A percentile compares a stretch with the other conserved stretches of the same genome.
Conservation (phyloP, 2,329 filamentous ascomycete genomes). For the Penicillium sp. region DNA sequence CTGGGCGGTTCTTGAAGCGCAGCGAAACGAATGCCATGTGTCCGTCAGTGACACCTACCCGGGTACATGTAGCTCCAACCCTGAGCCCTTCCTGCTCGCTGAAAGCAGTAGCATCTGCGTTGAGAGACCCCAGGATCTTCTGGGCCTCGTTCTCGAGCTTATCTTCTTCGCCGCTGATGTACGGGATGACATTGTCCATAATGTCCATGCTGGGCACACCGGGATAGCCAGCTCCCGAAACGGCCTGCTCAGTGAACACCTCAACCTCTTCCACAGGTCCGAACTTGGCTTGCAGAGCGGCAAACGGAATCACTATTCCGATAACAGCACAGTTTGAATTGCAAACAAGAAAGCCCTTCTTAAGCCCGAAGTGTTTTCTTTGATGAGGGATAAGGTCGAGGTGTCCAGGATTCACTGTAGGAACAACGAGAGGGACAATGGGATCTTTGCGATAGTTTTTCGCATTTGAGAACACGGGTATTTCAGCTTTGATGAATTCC, state of each 20-base stretch:
- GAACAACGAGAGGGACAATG: slow-evolving; percentile 88
- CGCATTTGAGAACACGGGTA: slow-evolving; percentile 95
- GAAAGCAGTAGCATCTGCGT: slow-evolving; percentile 73
- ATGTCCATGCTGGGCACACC: slow-evolving; percentile 88
- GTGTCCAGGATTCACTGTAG: slow-evolving; percentile 90
- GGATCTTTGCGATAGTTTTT: slow-evolving; percentile 96
- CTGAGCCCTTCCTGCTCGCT: slow-evolving; percentile 74
- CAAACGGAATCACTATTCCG: slow-evolving; percentile 92
- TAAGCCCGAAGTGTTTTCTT: slow-evolving; percentile 70
- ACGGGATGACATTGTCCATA: slow-evolving; percentile 93
- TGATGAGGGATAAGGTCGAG: slow-evolving; percentile 90
- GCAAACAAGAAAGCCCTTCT: slow-evolving; percentile 92
- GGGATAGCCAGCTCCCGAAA: slow-evolving; percentile 79
- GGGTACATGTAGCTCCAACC: slow-evolving; percentile 87
- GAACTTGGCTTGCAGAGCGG: slow-evolving; percentile 83
- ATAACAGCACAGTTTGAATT: slow-evolving; percentile 99
- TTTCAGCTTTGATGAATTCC: slow-evolving; percentile 85
- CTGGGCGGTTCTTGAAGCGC: slow-evolving; percentile 74
- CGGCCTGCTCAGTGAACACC: slow-evolving; percentile 93
- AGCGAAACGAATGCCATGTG: slow-evolving; percentile 95
- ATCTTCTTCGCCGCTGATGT: slow-evolving; percentile 91
- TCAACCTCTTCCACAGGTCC: slow-evolving; percentile 77
- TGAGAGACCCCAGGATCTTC: slow-evolving; percentile 86
- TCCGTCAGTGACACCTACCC: slow-evolving; percentile 92
- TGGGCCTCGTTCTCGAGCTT: slow-evolving; percentile 94